These are phyloP conservation scores for Eucalyptus decipiens DNA, from an alignment of 345 rosid genomes.

Conservation along the genomic window DNA sequence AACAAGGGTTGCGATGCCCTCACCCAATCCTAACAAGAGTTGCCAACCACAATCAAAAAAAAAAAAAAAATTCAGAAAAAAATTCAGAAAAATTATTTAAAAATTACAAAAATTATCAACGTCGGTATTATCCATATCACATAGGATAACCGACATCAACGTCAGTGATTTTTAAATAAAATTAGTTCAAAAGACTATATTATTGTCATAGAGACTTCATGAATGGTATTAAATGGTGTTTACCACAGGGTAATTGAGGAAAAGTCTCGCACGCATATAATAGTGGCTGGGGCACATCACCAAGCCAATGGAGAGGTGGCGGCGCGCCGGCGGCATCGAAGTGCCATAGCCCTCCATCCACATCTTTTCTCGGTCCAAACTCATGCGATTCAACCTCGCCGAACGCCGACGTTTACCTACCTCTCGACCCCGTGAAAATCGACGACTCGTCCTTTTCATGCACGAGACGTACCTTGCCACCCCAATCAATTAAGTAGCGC, in stretches of 20 bases:
- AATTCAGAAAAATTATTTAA: too few species aligned
- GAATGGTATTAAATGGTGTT: not conserved
- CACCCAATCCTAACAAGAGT: not conserved
- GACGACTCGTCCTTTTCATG: not conserved
- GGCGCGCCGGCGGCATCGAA: not conserved
- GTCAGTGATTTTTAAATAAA: too few species aligned
- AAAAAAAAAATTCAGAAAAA: too few species aligned
- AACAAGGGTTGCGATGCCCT: fast-evolving
- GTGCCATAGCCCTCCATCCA: not conserved
- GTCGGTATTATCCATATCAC: fast-evolving
- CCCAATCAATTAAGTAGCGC: not conserved
- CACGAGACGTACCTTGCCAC: not conserved
- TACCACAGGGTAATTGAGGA: not conserved
- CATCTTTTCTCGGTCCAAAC: not conserved
- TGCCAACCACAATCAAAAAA: not conserved
- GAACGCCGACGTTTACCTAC: not conserved
- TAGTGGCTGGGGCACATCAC: not conserved
- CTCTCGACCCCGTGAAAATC: not conserved
- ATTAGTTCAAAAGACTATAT: too few species aligned
- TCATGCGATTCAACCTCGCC: not conserved
- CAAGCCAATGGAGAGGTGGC: not conserved
- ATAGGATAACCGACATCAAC: fast-evolving
- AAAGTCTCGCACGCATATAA: not conserved
- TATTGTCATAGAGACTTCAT: too few species aligned
- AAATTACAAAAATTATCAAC: too few species aligned